These are phyloP conservation scores for Colletotrichum gigasporum DNA, from an alignment of 2,329 filamentous ascomycete species.

Conservation along the genomic window DNA sequence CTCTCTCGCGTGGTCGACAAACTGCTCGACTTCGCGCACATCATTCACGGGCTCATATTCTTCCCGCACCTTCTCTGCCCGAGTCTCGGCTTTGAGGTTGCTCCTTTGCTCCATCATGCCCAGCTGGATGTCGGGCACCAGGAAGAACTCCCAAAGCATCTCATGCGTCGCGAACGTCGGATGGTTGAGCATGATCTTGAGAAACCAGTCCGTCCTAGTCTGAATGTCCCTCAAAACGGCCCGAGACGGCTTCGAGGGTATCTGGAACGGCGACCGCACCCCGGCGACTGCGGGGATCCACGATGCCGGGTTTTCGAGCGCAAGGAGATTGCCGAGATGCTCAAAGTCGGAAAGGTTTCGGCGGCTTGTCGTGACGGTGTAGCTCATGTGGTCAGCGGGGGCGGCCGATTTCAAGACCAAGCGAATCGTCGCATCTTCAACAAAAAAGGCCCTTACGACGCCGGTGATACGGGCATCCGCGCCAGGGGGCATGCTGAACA, in stretches of 20 bases:
- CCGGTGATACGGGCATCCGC: slow-evolving; percentile 86
- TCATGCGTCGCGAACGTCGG: slow-evolving; percentile 96
- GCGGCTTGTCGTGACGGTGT: slow-evolving; percentile 93
- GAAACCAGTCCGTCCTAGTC: slow-evolving; percentile 83
- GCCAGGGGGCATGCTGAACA: slow-evolving; percentile 79
- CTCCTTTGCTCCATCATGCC: slow-evolving; percentile 91
- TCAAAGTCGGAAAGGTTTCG: slow-evolving; percentile 91
- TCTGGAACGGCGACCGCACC: slow-evolving; percentile 87
- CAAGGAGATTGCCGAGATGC: slow-evolving; percentile 83
- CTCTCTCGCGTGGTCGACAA: slow-evolving; percentile 89
- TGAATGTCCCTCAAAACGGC: slow-evolving; percentile 90
- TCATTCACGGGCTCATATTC: slow-evolving; percentile 88
- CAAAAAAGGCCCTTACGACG: slow-evolving; percentile 94
- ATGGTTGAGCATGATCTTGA: slow-evolving; percentile 86
- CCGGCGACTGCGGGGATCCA: slow-evolving; percentile 87
- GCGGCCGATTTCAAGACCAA: slow-evolving; percentile 95
- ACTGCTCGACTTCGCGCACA: slow-evolving; percentile 89
- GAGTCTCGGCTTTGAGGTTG: slow-evolving; percentile 83
- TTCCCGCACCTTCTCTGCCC: slow-evolving; percentile 85
- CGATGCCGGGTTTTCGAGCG: slow-evolving; percentile 91
- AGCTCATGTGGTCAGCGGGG: slow-evolving; percentile 81
- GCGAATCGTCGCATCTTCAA: slow-evolving; percentile 93
- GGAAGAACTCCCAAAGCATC: slow-evolving; percentile 98
- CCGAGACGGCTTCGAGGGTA: slow-evolving; percentile 90
- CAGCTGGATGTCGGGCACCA: slow-evolving; percentile 92